phyloP scores from a whole-genome alignment of 2,329 filamentous ascomycete genomes.

The Aureobasidium subglaciale region DNA sequence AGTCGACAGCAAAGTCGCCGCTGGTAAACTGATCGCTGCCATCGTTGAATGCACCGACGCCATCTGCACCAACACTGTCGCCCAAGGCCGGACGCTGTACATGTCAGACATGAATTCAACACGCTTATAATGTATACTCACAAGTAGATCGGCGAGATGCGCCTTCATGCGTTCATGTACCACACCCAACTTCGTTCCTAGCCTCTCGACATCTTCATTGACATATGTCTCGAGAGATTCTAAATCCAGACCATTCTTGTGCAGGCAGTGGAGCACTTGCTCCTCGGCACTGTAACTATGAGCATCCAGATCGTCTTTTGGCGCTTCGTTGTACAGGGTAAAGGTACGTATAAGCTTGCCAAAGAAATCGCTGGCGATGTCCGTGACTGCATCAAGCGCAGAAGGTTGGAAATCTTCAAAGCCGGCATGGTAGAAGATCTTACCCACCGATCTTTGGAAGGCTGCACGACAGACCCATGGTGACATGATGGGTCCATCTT shows the following conservation, averaged over 20 bases:
- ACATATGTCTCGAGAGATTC: slow-evolving; percentile 78
- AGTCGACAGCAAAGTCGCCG: slow-evolving; percentile 94
- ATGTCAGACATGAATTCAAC: background rate
- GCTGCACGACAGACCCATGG: slow-evolving; percentile 74
- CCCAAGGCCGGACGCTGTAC: slow-evolving; percentile 77
- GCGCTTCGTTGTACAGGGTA: slow-evolving; percentile 74
- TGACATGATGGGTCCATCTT: slow-evolving; percentile 82
- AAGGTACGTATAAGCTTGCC: slow-evolving; percentile 73
- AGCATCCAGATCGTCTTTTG: slow-evolving; percentile 47
- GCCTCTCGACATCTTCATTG: slow-evolving; percentile 85
- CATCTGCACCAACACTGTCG: slow-evolving; percentile 68
- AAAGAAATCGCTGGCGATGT: slow-evolving; percentile 85
- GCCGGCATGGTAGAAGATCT: slow-evolving; percentile 91
- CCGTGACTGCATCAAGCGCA: slow-evolving; percentile 81
- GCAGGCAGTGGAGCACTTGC: slow-evolving; percentile 75
- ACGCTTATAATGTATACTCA: slow-evolving; percentile 23
- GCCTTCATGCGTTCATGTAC: slow-evolving; percentile 94
- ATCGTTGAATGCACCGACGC: slow-evolving; percentile 86
- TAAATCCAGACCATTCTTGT: slow-evolving; percentile 76
- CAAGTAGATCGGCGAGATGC: slow-evolving; percentile 82
- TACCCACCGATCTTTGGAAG: slow-evolving; percentile 82
- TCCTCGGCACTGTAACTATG: slow-evolving; percentile 76
- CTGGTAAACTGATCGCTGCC: slow-evolving; percentile 95
- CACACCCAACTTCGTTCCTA: slow-evolving; percentile 67
- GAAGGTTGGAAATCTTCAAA: slow-evolving; percentile 97